Evolutionary conservation across 2,329 filamentous ascomycete genomes (phyloP), one percentile per base, ranked within the genome.

Genomic region (Paecilomyces formosus): DNA sequence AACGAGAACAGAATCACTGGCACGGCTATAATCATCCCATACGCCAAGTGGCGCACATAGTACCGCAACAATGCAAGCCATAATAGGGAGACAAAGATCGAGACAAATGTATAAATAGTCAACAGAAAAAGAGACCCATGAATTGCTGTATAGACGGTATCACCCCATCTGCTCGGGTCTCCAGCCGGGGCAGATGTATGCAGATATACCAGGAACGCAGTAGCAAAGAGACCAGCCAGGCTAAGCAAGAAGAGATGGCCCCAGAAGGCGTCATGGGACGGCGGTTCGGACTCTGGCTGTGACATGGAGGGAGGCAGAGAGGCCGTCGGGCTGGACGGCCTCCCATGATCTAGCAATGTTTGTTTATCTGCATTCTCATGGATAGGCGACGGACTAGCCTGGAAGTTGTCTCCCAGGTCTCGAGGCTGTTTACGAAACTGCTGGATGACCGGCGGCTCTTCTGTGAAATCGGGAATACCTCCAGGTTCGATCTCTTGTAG

Each of bases 131-230:
- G 94, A 0, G 92, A 97, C 55, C 87, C 86, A 65, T 89, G 88
- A 35, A 99, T 78, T 3, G 90, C 92, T 13, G 89, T 91, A 74
- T 99, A 99, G 59, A 99, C 91, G 1, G 93, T 97, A 73, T 99
- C 94, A 13, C 92, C 93, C 58, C 95, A 83, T 60, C 66, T 72
- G 0, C 88, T 88, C 60, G 83, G 82, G 69, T 89, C 89, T 57
- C 81, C 81, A 56, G 78, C 78, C 4, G 89, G 88, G 0, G 87
- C 79, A 18, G 89, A 85, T 1, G 93, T 97, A 70, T 97, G 91
- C 49, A 99, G 81, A 79, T 89, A 95, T 24, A 96, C 88, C 13
- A 99, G 81, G 62, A 96, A 86, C 67, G 92, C 95, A 0, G 92
- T 93, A 12, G 93, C 89, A 67, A 97, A 84, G 69, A 97, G 83